Conservation (phyloP, 345 rosid genomes). For the Camelina hispida region DNA sequence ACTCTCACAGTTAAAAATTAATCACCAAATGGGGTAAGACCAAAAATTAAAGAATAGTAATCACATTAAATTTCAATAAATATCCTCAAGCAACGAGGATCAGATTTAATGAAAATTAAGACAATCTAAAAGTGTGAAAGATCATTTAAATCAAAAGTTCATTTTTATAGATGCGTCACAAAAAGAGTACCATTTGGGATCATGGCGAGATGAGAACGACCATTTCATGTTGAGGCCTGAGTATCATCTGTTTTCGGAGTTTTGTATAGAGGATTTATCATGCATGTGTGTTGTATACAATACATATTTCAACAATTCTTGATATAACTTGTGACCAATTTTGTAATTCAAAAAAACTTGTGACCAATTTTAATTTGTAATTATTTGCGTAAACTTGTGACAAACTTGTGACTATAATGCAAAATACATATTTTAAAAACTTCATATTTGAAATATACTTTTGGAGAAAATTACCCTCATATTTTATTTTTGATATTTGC, state of each 20-base stretch:
- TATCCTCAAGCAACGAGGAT: neutral
- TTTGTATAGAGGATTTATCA: neutral
- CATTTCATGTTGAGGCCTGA: neutral
- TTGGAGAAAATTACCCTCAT: too few species aligned
- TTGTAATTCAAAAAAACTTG: neutral
- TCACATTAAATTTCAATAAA: too few species aligned
- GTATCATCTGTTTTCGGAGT: neutral
- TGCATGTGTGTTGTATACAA: neutral
- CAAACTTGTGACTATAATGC: too few species aligned
- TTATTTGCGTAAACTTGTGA: too few species aligned
- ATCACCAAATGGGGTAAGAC: too few species aligned
- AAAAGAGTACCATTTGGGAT: neutral
- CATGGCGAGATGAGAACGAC: neutral
- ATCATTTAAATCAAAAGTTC: neutral
- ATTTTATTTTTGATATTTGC: too few species aligned
- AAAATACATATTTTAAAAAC: too few species aligned
- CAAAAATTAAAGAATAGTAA: too few species aligned
- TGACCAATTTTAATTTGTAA: neutral
- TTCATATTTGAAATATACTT: too few species aligned
- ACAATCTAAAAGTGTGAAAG: neutral
- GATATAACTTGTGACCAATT: neutral
- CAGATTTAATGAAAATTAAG: neutral
- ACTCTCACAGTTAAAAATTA: too few species aligned
- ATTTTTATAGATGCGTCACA: too few species aligned
- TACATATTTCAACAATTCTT: neutral